Evolutionary conservation across 2,329 filamentous ascomycete species (phyloP).

Genomic region (Beauveria caledonica): DNA sequence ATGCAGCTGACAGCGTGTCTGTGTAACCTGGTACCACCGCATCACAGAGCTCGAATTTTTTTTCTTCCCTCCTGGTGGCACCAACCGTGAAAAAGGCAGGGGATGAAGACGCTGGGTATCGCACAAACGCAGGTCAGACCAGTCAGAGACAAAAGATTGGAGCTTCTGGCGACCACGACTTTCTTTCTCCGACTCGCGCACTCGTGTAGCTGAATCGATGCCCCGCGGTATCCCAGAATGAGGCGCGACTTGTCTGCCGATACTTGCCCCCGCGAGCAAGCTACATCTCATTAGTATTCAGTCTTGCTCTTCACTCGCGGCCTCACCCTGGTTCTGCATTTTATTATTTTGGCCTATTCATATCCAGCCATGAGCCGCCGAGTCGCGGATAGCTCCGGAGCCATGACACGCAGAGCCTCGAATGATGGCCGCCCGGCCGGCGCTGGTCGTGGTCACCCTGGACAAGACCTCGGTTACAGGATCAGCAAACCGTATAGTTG

Average conservation of each 20-base stretch:
- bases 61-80: background rate
- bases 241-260: background rate
- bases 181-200: background rate
- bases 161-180: background rate
- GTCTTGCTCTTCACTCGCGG: background rate
- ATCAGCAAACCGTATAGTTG: background rate
- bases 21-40: constrained; percentile 3
- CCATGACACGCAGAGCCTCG: background rate
- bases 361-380: background rate
- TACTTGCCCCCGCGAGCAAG: background rate
- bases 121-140: background rate
- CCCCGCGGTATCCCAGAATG: background rate
- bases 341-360: background rate
- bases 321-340: too few relatives aligned
- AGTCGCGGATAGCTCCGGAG: background rate
- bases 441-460: background rate
- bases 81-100: background rate
- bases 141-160: background rate
- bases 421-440: background rate
- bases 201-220: background rate
- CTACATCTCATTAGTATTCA: background rate
- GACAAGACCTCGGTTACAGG: background rate
- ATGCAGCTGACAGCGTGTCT: constrained; percentile 2
- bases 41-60: background rate
- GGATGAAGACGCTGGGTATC: background rate